Evolutionary conservation across 495 filamentous ascomycete genomes (phyloP), one percentile per base, ranked within the genome.

Genomic region (Aspergillus leporis): DNA sequence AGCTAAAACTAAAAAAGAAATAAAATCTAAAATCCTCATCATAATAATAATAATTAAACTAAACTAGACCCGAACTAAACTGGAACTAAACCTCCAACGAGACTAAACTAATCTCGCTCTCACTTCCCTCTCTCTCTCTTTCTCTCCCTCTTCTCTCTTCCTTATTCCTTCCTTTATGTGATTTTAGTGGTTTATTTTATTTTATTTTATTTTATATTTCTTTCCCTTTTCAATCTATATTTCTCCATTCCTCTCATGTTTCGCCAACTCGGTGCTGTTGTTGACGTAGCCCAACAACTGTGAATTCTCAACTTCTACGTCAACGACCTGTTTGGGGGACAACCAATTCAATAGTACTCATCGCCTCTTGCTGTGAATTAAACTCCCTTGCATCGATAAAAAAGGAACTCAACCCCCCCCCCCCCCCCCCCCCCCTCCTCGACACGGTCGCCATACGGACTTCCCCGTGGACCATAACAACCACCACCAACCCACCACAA

Each of bases 351-450:
- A 28, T 28, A 28, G 5, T 16, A 41, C n/a, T n/a, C 38, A 41
- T 41, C 38, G 32, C 13, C 32, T 9, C 14, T 6, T 14, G 38
- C 54, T 36, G 50, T 56, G 54, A 21, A 38, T 32, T 45, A 36
- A 49, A 56, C 64, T 70, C 69, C 74, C 71, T 77, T 75, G 70
- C 73, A 60, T 76, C 58, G 38, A 41, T 14, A 1, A 14, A 41
- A 18, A 41, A 13, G 34, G 14, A 41, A 41, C 5, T 36, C 13
- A 36, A 10, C 13, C 53, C 21, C 25, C 41, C 28, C 41, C 55
- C 52, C 51, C 51, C 57, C 54, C 65, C 63, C 67, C 64, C 73
- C 53, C 56, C 53, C 59, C 58, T 59, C 25, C 30, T 23, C 4
- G 30, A 10, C 48, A 22, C 48, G 23, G 25, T 28, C 16, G 49